Percentiles rank a stretch among this genome's conserved stretches.
Evolutionary conservation across 108 stramenopile genomes (phyloP).

Genomic region (Pseudonitzschia multiseries): DNA sequence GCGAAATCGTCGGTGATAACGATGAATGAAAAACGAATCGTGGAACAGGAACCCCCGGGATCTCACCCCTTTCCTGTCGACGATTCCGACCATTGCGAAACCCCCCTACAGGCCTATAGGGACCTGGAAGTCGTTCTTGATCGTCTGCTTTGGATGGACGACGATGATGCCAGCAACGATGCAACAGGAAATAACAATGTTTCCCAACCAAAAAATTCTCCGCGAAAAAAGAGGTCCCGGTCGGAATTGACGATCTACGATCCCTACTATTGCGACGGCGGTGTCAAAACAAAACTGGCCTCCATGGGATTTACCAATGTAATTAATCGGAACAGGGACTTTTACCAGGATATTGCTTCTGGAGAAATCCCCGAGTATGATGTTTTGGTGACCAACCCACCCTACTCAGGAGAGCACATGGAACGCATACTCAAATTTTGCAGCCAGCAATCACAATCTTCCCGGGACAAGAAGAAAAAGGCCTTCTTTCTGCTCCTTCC

Average conservation of each 20-base stretch:
- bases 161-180: background rate
- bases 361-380: conserved; percentile 54
- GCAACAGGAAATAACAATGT: background rate
- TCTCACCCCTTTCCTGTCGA: conserved; percentile 32
- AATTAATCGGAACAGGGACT: conserved; percentile 37
- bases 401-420: conserved; percentile 78
- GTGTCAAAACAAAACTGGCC: conserved; percentile 42
- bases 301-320: conserved; percentile 65
- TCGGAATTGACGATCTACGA: conserved; percentile 69
- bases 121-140: conserved; percentile 58
- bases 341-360: conserved; percentile 46
- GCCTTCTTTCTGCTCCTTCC: conserved; percentile 43
- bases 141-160: conserved; percentile 15
- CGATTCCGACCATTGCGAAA: conserved; percentile 80
- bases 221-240: conserved; percentile 37
- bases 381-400: conserved; percentile 86
- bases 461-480: background rate
- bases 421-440: conserved; percentile 51
- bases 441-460: background rate
- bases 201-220: too few species aligned
- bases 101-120: conserved; percentile 62
- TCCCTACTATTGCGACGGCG: conserved; percentile 87
- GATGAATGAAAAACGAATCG: background rate
- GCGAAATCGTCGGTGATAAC: background rate
- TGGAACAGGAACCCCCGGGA: background rate